Evolutionary conservation across 2,329 filamentous ascomycete species (phyloP), one percentile per base, ranked within the genome.

Genomic region (Diaporthe vaccinii): DNA sequence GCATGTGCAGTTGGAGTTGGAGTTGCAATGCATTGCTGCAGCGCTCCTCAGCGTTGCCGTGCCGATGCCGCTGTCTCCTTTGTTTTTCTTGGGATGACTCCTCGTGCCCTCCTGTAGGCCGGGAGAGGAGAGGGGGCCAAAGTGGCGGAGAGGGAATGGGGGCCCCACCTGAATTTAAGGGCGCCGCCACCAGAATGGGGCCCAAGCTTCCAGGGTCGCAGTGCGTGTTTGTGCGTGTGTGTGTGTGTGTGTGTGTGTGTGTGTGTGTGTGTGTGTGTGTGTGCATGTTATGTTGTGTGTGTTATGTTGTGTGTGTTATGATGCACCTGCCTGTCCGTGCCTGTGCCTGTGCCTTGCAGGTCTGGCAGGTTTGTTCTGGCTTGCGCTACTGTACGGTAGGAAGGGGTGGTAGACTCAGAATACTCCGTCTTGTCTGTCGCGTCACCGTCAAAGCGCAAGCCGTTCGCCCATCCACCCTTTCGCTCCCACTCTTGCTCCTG

Each of bases 391-490:
- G 62, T 25, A 25, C 7, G 28, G 15, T 31, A 36, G 53, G 41
- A 12, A 59, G 34, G 36, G 28, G 25, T 34, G 25, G 44, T 36
- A 67, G 41, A 25, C 41, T n/a, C 44, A 25, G 41, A 1, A 44
- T 36, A 15, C 28, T 25, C 41, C 28, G 44, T 68, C 44, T 68
- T 36, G 31, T 53, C 65, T 53, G 65, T 68, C 65, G 65, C 65
- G 65, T 68, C 65, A 41, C 34, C 65, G 65, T 68, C 65, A 68
- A 68, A 68, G 65, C 65, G 65, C 65, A 61, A 53, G 20, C 44
- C 22, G 22, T 53, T 36, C 31, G 31, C 22, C 41, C 28, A 17
- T 6, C 61, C 44, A 36, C 25, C 41, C 20, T 15, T 15, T 36
- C 31, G 9, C 65, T 68, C 46, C 31, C 46, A n/a, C 31, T 68